Percentiles rank a stretch among this genome's conserved stretches.
phyloP scores from a whole-genome alignment of 352 stramenopile species.

The Nothophytophthora sp. region DNA sequence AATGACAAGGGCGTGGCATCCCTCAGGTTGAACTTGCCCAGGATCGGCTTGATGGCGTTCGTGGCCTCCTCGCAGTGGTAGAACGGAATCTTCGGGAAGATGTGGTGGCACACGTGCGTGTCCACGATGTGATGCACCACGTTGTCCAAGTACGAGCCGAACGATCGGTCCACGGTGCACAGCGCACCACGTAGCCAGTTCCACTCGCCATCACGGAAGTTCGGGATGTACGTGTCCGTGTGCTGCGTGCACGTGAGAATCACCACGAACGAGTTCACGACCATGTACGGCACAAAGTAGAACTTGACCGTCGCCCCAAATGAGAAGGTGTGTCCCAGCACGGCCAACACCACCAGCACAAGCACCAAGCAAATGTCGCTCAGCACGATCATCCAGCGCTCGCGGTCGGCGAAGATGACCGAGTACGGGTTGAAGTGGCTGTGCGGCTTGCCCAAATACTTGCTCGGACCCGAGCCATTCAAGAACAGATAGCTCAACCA shows the following conservation, averaged over 20 bases:
- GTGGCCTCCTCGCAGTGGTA: constrained; percentile 98
- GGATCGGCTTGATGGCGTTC: constrained; percentile 89
- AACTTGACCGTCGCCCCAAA: constrained; percentile 88
- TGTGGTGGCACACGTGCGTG: constrained; percentile 98
- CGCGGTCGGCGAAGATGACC: constrained; percentile 93
- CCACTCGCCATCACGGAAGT: constrained; percentile 95
- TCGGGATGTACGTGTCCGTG: constrained; percentile 97
- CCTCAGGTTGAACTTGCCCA: constrained; percentile 97
- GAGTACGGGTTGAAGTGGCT: constrained; percentile 97
- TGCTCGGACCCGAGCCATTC: constrained; percentile 91
- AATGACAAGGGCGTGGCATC: constrained; percentile 88
- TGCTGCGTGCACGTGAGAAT: constrained; percentile 99
- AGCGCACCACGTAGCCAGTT: constrained; percentile 97
- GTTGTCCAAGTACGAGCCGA: constrained; percentile 95
- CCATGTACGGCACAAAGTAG: constrained; percentile 96
- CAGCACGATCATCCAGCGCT: constrained; percentile 93
- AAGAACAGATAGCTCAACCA: constrained; percentile 99
- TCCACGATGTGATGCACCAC: constrained; percentile 98
- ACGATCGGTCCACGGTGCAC: constrained; percentile 98
- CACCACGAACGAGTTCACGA: constrained; percentile 96
- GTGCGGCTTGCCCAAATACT: constrained; percentile 84
- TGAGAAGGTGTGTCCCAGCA: constrained; percentile 65
- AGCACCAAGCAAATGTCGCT: constrained; percentile 91
- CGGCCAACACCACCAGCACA: constrained; percentile 56
- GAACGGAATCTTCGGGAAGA: constrained; percentile 99